A percentile compares a stretch with the other conserved stretches of the same genome.
phyloP scores from a whole-genome alignment of 2,329 filamentous ascomycete genomes.

The Epicoccum sorghinum region DNA sequence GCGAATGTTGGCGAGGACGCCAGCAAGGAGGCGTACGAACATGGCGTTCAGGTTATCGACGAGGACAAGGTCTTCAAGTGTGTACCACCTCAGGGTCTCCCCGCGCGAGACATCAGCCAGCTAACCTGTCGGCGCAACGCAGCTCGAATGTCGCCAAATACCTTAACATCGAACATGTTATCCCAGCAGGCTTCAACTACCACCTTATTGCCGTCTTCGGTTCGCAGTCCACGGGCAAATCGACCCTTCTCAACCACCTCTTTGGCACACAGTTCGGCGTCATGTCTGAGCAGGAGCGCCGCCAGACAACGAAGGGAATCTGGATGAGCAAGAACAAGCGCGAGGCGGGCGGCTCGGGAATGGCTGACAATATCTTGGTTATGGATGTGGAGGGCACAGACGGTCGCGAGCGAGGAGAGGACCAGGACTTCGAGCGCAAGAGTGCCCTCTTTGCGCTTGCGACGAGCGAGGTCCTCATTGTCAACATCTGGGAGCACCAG shows the following conservation, averaged over 20 bases:
- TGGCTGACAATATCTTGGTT: constrained; percentile 97
- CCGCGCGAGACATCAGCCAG: constrained; percentile 6
- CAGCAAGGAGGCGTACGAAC: constrained; percentile 73
- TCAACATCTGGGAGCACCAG: constrained; percentile 99
- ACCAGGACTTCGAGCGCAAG: constrained; percentile 98
- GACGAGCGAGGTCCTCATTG: constrained; percentile 95
- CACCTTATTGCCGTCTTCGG: constrained; percentile 99
- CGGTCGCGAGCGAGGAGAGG: constrained; percentile 92
- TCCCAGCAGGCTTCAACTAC: constrained; percentile 95
- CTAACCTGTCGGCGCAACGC: constrained; percentile 31
- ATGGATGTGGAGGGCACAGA: constrained; percentile 99
- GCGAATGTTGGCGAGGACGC: constrained; percentile 71
- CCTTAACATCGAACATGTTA: constrained; percentile 77
- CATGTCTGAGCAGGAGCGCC: constrained; percentile 92
- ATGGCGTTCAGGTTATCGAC: constrained; percentile 96
- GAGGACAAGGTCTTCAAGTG: constrained; percentile 98
- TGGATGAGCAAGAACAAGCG: constrained; percentile 99
- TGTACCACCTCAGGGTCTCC: constrained; percentile 38
- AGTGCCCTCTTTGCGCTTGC: constrained; percentile 96
- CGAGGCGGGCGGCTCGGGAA: constrained; percentile 58
- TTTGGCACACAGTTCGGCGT: constrained; percentile 97
- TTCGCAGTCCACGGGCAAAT: constrained; percentile 98
- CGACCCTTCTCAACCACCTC: constrained; percentile 91
- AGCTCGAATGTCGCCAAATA: constrained; percentile 83
- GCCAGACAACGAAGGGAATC: constrained; percentile 98